Base-by-base conservation (phyloP, 805 yeast genomes). In the Saccharomycopsis sp. region DNA sequence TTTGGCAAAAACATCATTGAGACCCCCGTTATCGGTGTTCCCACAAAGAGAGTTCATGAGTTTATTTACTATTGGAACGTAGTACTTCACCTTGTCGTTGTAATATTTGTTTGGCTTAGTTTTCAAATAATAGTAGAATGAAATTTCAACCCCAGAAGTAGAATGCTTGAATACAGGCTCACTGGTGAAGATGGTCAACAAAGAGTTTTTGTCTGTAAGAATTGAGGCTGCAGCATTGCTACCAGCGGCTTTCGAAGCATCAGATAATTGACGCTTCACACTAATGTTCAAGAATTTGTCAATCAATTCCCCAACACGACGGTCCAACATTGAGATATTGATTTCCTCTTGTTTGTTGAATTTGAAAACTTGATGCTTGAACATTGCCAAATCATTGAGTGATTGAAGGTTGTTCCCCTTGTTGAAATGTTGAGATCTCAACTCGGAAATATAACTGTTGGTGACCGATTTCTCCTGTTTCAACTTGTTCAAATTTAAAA, bases 321-420 rank as follows among this genome's bases (percentile, higher is more conserved):
- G 39, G 30, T 44, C 45, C 30, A 44, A 37, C 15, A 44, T 13
- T 5, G 37, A 37, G 13, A 42, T 44, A 21, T 44, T 41, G n/a
- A 41, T 44, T 31, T 44, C 48, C 22, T 34, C 15, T 8, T 21
- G 18, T 34, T 40, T 44, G 27, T 44, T 44, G 40, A 41, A 44
- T 20, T 44, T 40, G 22, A 27, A 44, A 27, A 44, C 37, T 26
- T 44, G 48, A 26, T 44, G 48, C 13, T 37, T 37, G 31, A 32
- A 41, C 37, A 37, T 36, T 5, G 20, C 27, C 20, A 44, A 30
- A 30, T 44, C 48, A 25, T 44, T 41, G 13, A 22, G 39, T 15
- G 41, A 37, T 19, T 44, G 48, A 30, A 44, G 41, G 16, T 37
- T 38, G 27, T 33, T 44, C 25, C 42, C 48, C 26, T 37, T 44